phyloP scores from a whole-genome alignment of 192 early-diverging fungal species.

The Podila verticillata region DNA sequence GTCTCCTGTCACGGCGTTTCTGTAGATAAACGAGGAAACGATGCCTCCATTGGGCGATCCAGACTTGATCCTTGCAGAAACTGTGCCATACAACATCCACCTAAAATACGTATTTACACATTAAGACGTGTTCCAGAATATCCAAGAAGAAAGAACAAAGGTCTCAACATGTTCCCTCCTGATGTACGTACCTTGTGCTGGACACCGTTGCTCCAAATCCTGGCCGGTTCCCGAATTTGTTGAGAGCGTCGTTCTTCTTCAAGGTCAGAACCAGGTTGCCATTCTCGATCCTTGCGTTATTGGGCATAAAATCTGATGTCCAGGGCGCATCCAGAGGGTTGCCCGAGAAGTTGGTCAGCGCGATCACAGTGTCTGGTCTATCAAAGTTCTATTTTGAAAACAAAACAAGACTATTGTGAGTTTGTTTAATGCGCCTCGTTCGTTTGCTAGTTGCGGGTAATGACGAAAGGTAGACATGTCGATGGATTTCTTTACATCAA shows the following conservation, averaged over 20 bases:
- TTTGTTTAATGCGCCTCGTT: not conserved
- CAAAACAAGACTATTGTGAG: not conserved
- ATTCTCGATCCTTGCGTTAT: conserved; percentile 38
- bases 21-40: conserved; percentile 62
- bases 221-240: conserved; percentile 36
- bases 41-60: conserved; percentile 57
- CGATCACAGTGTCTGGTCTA: conserved; percentile 10
- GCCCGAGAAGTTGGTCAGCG: conserved; percentile 30
- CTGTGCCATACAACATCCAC: conserved; percentile 52
- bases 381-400: conserved; percentile 17
- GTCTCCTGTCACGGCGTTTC: conserved; percentile 56
- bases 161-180: too few species aligned
- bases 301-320: conserved; percentile 50
- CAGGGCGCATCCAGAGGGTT: conserved; percentile 40
- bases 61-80: conserved; percentile 48
- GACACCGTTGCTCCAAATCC: conserved; percentile 55
- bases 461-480: not conserved
- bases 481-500: conserved; percentile 9
- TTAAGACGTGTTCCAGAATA: not conserved
- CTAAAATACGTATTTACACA: not conserved
- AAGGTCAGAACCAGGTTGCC: conserved; percentile 40
- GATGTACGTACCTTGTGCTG: conserved; percentile 23
- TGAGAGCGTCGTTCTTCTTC: conserved; percentile 9
- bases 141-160: too few species aligned
- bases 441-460: too few species aligned